A percentile compares a stretch with the other conserved stretches of the same genome.
phyloP scores from a whole-genome alignment of 768 basidiomycete species.

The Lactarius sp. region DNA sequence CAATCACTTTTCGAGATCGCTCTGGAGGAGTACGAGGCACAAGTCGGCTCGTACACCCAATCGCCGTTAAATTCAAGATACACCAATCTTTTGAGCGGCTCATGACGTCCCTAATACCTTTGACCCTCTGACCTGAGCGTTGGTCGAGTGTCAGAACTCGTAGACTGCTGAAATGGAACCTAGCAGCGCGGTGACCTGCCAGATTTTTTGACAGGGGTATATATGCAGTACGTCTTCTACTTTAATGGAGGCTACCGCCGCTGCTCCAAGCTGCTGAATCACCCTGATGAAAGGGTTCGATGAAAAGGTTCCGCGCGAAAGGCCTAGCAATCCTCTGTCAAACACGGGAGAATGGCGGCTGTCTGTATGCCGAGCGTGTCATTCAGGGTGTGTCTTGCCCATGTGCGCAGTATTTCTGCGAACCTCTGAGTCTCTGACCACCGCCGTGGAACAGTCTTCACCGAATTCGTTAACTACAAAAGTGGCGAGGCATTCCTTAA shows the following conservation, averaged over 20 bases:
- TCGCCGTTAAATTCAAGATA: too few relatives aligned
- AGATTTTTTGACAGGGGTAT: slow-evolving; percentile 65
- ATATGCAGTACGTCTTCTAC: slow-evolving; percentile 66
- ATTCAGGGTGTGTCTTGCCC: slow-evolving; percentile 67
- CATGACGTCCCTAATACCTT: too few relatives aligned
- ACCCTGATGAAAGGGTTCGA: slow-evolving; percentile 79
- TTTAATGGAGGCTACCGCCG: neutral
- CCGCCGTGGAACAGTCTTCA: slow-evolving; percentile 78
- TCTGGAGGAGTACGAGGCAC: too few relatives aligned
- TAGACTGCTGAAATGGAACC: too few relatives aligned
- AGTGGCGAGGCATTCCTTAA: slow-evolving; percentile 71
- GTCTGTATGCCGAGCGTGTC: slow-evolving; percentile 78
- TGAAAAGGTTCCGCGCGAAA: slow-evolving; percentile 50
- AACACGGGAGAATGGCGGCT: slow-evolving; percentile 72
- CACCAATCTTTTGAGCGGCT: too few relatives aligned
- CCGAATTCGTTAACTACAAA: slow-evolving; percentile 73
- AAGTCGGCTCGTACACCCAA: too few relatives aligned
- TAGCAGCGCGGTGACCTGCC: too few relatives aligned
- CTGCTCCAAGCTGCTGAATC: neutral
- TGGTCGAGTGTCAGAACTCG: too few relatives aligned
- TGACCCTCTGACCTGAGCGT: too few relatives aligned
- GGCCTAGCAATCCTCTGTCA: slow-evolving; percentile 74
- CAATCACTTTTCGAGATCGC: too few relatives aligned
- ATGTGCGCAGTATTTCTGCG: neutral
- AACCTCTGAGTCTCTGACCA: neutral